Evolutionary conservation across 2,329 filamentous ascomycete species (phyloP).

Genomic region (Fusarium vanettenii): DNA sequence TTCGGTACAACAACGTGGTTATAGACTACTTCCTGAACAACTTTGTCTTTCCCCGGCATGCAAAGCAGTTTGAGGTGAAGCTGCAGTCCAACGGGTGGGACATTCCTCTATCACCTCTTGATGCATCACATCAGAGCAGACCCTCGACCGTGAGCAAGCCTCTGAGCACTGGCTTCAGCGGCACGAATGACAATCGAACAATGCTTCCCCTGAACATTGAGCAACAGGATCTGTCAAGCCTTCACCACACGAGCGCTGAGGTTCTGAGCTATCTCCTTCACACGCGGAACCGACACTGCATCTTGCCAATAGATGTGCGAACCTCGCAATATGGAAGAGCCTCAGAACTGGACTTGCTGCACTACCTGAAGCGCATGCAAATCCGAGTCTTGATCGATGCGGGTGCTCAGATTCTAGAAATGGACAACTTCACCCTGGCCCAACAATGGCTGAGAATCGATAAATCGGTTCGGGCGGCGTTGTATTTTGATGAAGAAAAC

Average conservation of each 20-base stretch:
- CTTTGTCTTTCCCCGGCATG: conserved; percentile 74
- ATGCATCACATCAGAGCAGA: not conserved
- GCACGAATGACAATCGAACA: conserved; percentile 74
- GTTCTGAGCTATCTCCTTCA: conserved; percentile 71
- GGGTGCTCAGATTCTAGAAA: conserved; percentile 72
- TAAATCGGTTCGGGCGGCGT: conserved; percentile 56
- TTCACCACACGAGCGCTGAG: conserved; percentile 72
- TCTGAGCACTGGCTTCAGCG: conserved; percentile 76
- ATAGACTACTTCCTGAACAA: conserved; percentile 73
- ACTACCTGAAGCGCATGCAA: conserved; percentile 1
- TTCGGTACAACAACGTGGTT: conserved; percentile 61
- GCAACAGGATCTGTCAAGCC: conserved; percentile 68
- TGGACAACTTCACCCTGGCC: conserved; percentile 64
- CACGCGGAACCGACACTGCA: conserved; percentile 61
- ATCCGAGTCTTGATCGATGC: conserved; percentile 72
- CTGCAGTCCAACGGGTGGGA: conserved; percentile 77
- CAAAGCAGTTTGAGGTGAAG: conserved; percentile 73
- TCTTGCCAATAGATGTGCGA: conserved; percentile 43
- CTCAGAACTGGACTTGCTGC: conserved; percentile 48
- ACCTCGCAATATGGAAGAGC: conserved; percentile 56
- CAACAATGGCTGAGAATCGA: conserved; percentile 63
- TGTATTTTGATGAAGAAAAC: conserved; percentile 60
- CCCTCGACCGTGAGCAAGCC: conserved; percentile 13
- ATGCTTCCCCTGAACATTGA: conserved; percentile 71
- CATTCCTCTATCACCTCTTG: conserved; percentile 60